phyloP scores from a whole-genome alignment of 1,139 yeast species.

The Geotrichum cucujoidarum region DNA sequence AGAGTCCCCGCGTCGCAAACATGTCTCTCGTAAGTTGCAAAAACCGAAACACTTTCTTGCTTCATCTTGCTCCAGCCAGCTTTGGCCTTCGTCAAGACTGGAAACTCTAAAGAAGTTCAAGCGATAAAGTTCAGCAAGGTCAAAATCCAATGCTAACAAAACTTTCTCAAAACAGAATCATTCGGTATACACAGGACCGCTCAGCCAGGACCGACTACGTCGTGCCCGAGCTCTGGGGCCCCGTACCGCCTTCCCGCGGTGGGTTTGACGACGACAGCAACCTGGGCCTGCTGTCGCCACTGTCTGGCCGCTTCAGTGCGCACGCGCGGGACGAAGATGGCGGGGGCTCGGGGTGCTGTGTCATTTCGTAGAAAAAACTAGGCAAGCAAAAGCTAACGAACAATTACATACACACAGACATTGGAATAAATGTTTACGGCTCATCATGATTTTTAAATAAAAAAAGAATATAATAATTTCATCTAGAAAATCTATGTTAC shows the following conservation, averaged over 20 bases:
- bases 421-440: too few species aligned
- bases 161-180: slow-evolving; percentile 1
- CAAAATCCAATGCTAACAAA: too few species aligned
- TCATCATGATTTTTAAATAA: background rate
- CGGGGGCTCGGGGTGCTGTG: slow-evolving; percentile 4
- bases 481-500: background rate
- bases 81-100: too few species aligned
- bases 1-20: slow-evolving; percentile 68
- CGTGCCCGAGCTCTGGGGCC: slow-evolving; percentile 8
- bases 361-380: background rate
- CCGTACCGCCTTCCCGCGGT: background rate
- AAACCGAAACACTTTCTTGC: too few species aligned
- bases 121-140: too few species aligned
- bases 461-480: background rate
- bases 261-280: background rate
- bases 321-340: background rate
- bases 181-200: background rate
- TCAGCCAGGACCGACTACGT: slow-evolving; percentile 1
- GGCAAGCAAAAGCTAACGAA: background rate
- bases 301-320: background rate
- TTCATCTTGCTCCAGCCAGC: too few species aligned
- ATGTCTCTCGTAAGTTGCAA: slow-evolving; percentile 42
- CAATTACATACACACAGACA: too few species aligned
- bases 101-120: background rate
- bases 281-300: background rate